A percentile compares a stretch with the other conserved stretches of the same genome.
phyloP scores from a whole-genome alignment of 2,329 filamentous ascomycete genomes.

The Chrysosporium queenslandicum region DNA sequence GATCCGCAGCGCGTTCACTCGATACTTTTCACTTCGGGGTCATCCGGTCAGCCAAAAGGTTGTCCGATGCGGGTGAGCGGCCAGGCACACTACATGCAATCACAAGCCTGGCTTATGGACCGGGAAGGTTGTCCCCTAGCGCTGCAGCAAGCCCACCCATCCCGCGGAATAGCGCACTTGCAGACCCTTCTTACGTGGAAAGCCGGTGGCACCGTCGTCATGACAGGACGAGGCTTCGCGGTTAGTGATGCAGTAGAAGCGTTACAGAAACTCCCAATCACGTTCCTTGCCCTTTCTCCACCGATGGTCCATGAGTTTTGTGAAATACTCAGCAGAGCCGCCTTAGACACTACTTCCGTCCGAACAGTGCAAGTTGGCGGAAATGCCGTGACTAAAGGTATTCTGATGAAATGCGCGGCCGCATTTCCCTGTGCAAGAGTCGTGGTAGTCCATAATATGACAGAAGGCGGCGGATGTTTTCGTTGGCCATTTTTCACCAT shows the following conservation, averaged over 20 bases:
- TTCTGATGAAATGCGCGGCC: background rate
- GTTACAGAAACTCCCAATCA: background rate
- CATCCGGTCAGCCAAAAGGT: constrained; percentile 1
- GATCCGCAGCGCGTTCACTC: background rate
- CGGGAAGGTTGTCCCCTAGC: background rate
- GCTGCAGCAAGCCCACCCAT: background rate
- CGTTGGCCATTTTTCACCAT: background rate
- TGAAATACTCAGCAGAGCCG: background rate
- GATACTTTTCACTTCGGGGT: constrained; percentile 1
- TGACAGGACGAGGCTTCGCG: background rate
- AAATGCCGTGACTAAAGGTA: background rate
- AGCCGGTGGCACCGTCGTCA: background rate
- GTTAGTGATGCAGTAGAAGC: background rate
- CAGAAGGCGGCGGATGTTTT: constrained; percentile 1
- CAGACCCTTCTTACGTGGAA: background rate
- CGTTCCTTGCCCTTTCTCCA: constrained; percentile 1
- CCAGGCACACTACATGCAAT: background rate
- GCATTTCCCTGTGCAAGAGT: background rate
- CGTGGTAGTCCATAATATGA: background rate
- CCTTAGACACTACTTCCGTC: background rate
- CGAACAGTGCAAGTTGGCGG: constrained; percentile 2
- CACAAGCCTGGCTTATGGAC: background rate
- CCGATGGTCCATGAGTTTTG: background rate
- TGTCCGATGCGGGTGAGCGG: background rate
- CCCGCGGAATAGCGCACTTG: background rate